phyloP scores from a whole-genome alignment of 164 flowering plant species.

The Platanus orientalis region DNA sequence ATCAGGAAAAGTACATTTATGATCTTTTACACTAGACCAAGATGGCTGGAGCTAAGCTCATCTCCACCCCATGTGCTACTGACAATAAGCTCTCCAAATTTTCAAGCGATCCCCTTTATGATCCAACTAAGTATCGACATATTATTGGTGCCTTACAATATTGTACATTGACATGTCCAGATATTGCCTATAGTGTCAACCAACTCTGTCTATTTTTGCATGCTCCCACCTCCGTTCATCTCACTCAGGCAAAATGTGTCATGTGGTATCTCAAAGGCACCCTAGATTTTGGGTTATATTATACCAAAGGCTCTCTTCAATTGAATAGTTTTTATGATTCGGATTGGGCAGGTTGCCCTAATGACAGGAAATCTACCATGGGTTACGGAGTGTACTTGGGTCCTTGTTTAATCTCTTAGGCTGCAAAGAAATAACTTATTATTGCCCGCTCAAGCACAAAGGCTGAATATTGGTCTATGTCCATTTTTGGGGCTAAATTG shows the following conservation, averaged over 20 bases:
- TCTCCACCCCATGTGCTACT: neutral
- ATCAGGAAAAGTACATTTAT: too few relatives aligned
- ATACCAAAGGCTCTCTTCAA: neutral
- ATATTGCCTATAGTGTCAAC: neutral
- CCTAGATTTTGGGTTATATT: neutral
- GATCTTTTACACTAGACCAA: too few relatives aligned
- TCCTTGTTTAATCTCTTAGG: too few relatives aligned
- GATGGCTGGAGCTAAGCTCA: neutral
- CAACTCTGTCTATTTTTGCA: neutral
- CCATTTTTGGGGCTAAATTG: neutral
- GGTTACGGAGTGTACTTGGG: neutral
- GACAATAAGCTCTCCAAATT: too few relatives aligned
- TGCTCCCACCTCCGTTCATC: neutral
- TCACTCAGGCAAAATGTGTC: neutral
- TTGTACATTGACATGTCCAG: neutral
- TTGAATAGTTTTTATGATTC: neutral
- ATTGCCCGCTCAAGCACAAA: too few relatives aligned
- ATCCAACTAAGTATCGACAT: neutral
- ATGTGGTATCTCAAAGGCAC: neutral
- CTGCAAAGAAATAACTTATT: too few relatives aligned
- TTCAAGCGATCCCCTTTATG: neutral
- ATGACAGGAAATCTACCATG: neutral
- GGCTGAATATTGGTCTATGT: too few relatives aligned
- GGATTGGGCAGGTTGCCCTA: neutral
- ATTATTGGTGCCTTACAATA: neutral